Conservation (phyloP, 192 early-diverging fungal genomes). For the Umbelopsis ramanniana region DNA sequence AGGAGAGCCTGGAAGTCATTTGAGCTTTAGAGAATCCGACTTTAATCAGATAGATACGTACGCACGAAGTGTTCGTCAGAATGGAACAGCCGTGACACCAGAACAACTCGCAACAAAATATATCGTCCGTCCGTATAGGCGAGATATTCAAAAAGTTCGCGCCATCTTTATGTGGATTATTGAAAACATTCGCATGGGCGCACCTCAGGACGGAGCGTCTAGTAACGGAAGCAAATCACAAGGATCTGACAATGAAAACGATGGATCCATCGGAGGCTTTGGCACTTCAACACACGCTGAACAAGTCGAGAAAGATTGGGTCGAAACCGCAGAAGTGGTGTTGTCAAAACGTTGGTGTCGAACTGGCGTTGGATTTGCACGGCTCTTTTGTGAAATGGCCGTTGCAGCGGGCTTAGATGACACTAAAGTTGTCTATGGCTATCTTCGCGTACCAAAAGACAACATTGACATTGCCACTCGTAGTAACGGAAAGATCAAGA, state of each 20-base stretch:
- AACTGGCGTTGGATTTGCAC: conserved; percentile 55
- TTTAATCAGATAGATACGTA: conserved; percentile 71
- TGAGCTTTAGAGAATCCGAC: conserved; percentile 24
- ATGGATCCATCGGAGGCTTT: conserved; percentile 11
- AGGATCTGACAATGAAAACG: conserved; percentile 8
- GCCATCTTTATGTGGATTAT: conserved; percentile 75
- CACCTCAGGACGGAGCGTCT: background rate
- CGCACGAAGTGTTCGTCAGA: conserved; percentile 65
- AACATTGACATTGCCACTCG: conserved; percentile 19
- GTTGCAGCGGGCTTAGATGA: conserved; percentile 54
- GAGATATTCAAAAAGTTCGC: conserved; percentile 61
- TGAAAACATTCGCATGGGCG: conserved; percentile 59
- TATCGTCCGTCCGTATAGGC: conserved; percentile 67
- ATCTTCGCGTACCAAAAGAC: conserved; percentile 40
- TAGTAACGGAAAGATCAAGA: conserved; percentile 23
- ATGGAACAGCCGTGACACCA: conserved; percentile 61
- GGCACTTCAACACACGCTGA: conserved; percentile 11
- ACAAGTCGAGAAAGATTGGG: conserved; percentile 39
- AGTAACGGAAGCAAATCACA: background rate
- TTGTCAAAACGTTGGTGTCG: conserved; percentile 39
- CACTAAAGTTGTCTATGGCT: conserved; percentile 50
- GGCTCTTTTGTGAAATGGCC: conserved; percentile 58
- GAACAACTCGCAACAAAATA: conserved; percentile 66
- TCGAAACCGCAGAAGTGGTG: conserved; percentile 48
- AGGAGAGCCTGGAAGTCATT: background rate